Evolutionary conservation across 192 early-diverging fungal genomes (phyloP).

Genomic region (Oehlia diaphana): DNA sequence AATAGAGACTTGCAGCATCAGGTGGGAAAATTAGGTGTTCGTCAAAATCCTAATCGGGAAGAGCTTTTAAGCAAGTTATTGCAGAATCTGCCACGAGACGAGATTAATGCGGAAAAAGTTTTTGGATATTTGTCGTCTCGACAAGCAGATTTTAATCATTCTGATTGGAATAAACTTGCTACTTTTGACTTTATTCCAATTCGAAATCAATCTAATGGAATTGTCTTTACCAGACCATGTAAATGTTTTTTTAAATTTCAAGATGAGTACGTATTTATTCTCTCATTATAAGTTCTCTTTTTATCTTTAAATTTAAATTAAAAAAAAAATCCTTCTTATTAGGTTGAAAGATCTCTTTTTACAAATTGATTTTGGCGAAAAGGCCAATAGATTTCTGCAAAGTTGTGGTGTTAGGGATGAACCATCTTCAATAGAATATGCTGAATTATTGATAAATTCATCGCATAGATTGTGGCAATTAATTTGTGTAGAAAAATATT

Average conservation of each 20-base stretch:
- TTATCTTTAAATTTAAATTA: too few relatives aligned
- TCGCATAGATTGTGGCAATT: slow-evolving; percentile 60
- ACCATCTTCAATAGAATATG: slow-evolving; percentile 72
- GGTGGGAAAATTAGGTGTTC: slow-evolving; percentile 65
- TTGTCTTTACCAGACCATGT: too few relatives aligned
- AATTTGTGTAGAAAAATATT: slow-evolving; percentile 61
- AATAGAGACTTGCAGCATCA: slow-evolving; percentile 48
- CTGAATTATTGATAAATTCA: slow-evolving; percentile 58
- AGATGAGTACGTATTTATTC: background rate
- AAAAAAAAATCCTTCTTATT: slow-evolving; percentile 36
- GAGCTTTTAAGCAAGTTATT: slow-evolving; percentile 42
- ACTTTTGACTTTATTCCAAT: slow-evolving; percentile 64
- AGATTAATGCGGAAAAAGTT: slow-evolving; percentile 46
- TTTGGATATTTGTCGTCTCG: slow-evolving; percentile 71
- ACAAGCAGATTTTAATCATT: slow-evolving; percentile 54
- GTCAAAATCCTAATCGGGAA: slow-evolving; percentile 51
- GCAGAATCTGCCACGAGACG: slow-evolving; percentile 30
- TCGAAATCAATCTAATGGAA: background rate
- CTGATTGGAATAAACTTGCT: slow-evolving; percentile 57
- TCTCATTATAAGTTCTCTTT: too few relatives aligned
- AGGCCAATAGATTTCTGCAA: slow-evolving; percentile 75
- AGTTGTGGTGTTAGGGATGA: slow-evolving; percentile 83
- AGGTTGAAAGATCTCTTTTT: slow-evolving; percentile 55
- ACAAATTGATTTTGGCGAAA: slow-evolving; percentile 67
- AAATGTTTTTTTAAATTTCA: background rate